phyloP scores from a whole-genome alignment of 495 filamentous ascomycete genomes.

The Penicillium turbatum region DNA sequence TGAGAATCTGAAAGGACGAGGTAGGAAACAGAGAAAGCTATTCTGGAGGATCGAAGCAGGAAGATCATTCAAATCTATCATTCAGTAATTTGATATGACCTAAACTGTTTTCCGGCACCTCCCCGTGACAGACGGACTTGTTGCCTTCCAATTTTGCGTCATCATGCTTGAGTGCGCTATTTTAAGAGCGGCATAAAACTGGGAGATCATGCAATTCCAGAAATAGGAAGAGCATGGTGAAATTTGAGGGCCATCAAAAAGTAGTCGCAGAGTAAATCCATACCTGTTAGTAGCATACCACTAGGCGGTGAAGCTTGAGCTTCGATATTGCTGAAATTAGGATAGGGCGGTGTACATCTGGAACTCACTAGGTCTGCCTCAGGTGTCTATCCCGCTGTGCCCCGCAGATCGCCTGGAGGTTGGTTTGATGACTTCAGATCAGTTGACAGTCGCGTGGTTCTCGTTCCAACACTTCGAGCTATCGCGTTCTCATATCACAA shows the following conservation, averaged over 20 bases:
- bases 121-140: neutral
- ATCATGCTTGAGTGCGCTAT: neutral
- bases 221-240: neutral
- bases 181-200: neutral
- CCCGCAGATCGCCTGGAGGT: conserved; percentile 5
- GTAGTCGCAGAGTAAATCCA: neutral
- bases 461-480: neutral
- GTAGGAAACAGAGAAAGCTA: neutral
- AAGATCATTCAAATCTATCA: neutral
- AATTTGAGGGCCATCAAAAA: neutral
- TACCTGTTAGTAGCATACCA: too few species aligned
- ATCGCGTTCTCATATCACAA: conserved; percentile 21
- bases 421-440: neutral
- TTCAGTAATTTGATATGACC: conserved; percentile 1
- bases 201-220: neutral
- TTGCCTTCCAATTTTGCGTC: conserved; percentile 1
- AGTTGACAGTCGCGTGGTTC: neutral
- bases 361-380: neutral
- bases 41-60: neutral
- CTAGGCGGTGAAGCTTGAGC: neutral
- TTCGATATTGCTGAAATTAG: neutral
- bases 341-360: neutral
- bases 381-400: neutral
- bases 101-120: neutral
- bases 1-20: neutral